Base-by-base conservation (phyloP, 1,139 yeast genomes). In the Yamadazyma blattariae region DNA sequence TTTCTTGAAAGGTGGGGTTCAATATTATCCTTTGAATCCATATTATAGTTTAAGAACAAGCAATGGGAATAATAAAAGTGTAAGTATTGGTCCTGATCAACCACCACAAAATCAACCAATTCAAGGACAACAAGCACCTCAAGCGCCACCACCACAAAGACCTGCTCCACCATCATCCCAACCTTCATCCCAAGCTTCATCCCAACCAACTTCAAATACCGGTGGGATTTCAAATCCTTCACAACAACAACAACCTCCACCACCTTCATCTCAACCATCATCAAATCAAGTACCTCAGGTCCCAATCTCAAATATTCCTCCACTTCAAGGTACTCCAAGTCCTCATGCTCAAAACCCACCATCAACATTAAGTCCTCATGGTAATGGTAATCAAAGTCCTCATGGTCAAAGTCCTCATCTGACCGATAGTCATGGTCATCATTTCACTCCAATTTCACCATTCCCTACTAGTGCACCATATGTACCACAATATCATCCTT, bases 1-100 rank as follows among this genome's bases (percentile, higher is more conserved):
- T 12, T 44, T 40, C 37, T 25, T 28, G 27, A 21, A 23, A 23
- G 29, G 30, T 15, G 24, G 31, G 5, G 36, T 68, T 3, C 70
- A 64, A 43, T 60, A 54, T 32, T 64, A 64, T 35, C 68, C 71
- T 1, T 45, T 64, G 27, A 63, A 64, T 38, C 69, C 68, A 1
- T 63, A 64, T 40, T 64, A 63, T 43, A 32, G 34, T 25, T 30
- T 38, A 25, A 20, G 37, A 16, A 22, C 22, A 17, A 27, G 27
- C n/a, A 36, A 30, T 23, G 14, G 25, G 16, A 28, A 24, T 21
- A 30, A 23, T 17, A 33, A 33, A 11, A 30, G 36, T 24, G 32
- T 36, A 7, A 36, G 39, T 26, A 30, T 36, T 9, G 38, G 33
- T 4, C 40, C 40, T 11, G 29, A 32, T 11, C 25, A 23, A 27